Base-by-base conservation (phyloP, 805 yeast genomes). In the Wickerhamomyces ciferrii region DNA sequence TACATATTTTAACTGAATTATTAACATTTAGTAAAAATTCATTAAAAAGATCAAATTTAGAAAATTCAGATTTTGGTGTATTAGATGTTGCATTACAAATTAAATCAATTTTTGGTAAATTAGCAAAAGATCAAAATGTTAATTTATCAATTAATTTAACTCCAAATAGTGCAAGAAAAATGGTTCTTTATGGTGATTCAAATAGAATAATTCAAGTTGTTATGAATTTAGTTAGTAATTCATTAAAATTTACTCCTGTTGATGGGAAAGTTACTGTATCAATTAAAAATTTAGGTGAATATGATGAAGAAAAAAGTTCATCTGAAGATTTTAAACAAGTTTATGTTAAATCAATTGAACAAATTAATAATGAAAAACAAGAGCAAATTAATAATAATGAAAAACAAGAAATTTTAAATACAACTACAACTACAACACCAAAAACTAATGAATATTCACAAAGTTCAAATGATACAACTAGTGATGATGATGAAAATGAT, bases 21-120 rank as follows among this genome's bases (percentile, higher is more conserved):
- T 74, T 92, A 52, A 89, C 97, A 1, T 94, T 91, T 65, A 84
- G 96, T n/a, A 90, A 88, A 56, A 92, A 89, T 62, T 95, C 94
- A 20, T 71, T 90, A 45, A 89, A 91, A 52, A 75, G 90, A 54
- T 79, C 96, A 4, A 84, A 84, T 55, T 68, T 94, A 35, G 97
- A 94, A 58, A 84, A 84, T 58, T 80, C 88, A 40, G 84, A 88
- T 49, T 92, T 94, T 64, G 79, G 79, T 56, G 72, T 91, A 21
- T 65, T 79, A 45, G 98, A 94, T 57, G 80, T 94, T 45, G 89
- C 91, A 2, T 70, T 87, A 39, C 97, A 92, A 63, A 80, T 91
- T 9, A 79, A 83, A 52, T 86, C 96, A 0, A 90, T 92, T 58
- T 92, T 94, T 67, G 78, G 82, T 43, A 87, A 87, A 61, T 72